Evolutionary conservation across 805 yeast genomes (phyloP).

Genomic region (Barnettozyma populi): DNA sequence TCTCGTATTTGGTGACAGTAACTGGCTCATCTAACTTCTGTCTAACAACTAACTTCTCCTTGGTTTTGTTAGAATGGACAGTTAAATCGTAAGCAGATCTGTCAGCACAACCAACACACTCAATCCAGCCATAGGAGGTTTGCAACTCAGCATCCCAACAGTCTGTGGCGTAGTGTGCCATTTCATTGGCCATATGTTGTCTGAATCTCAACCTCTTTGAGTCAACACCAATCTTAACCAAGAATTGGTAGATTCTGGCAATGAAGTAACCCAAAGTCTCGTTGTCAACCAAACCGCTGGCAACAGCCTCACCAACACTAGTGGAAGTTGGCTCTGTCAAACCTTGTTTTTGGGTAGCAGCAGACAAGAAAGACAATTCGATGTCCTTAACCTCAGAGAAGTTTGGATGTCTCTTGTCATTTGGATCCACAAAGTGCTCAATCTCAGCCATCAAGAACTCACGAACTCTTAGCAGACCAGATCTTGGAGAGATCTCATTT

Average conservation of each 20-base stretch:
- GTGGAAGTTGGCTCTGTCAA: constrained; percentile 57
- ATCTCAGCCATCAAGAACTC: constrained; percentile 99
- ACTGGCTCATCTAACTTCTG: constrained; percentile 81
- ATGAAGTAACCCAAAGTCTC: constrained; percentile 96
- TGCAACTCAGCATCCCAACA: constrained; percentile 99
- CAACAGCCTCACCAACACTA: constrained; percentile 88
- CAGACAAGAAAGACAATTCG: constrained; percentile 74
- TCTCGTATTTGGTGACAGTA: constrained; percentile 76
- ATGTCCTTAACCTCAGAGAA: constrained; percentile 73
- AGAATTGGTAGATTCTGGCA: constrained; percentile 85
- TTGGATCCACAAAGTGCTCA: constrained; percentile 96
- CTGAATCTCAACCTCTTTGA: constrained; percentile 82
- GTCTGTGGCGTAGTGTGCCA: constrained; percentile 99
- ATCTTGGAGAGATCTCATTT: constrained; percentile 97
- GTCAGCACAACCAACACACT: constrained; percentile 99
- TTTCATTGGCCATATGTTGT: constrained; percentile 97
- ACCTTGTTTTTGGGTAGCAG: constrained; percentile 84
- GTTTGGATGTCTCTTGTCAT: constrained; percentile 73
- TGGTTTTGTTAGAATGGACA: constrained; percentile 92
- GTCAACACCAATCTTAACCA: constrained; percentile 87
- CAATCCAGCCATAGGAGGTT: constrained; percentile 98
- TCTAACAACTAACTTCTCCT: constrained; percentile 92
- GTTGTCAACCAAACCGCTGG: constrained; percentile 84
- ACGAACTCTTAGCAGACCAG: constrained; percentile 95
- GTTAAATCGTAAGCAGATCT: constrained; percentile 96